These are phyloP conservation scores for Dipodascus albidus DNA, from an alignment of 805 yeast genomes.

Conservation along the genomic window DNA sequence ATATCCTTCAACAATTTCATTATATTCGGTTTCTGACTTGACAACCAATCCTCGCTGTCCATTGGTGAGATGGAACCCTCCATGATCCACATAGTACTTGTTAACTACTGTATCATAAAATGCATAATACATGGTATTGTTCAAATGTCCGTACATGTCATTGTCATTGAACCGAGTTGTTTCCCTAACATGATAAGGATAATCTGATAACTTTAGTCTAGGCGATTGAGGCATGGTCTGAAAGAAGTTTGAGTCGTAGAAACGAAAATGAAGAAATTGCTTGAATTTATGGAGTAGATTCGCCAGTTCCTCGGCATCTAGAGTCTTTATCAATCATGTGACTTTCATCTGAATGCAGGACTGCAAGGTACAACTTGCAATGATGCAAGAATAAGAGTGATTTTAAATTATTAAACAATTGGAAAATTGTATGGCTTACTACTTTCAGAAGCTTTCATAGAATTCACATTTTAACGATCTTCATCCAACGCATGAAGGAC, in stretches of 20 bases:
- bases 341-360: too few species aligned
- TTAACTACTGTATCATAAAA: constrained; percentile 14
- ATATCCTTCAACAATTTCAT: constrained; percentile 18
- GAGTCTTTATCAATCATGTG: neutral
- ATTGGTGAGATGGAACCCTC: constrained; percentile 13
- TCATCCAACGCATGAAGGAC: too few species aligned
- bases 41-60: constrained; percentile 18
- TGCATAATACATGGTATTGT: constrained; percentile 20
- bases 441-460: too few species aligned
- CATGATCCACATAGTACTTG: constrained; percentile 13
- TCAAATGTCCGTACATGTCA: constrained; percentile 21
- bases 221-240: neutral
- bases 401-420: too few species aligned
- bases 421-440: too few species aligned
- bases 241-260: neutral
- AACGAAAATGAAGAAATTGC: too few species aligned
- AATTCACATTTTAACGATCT: too few species aligned
- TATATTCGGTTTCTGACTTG: constrained; percentile 19
- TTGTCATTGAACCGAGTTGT: constrained; percentile 21
- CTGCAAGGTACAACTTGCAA: neutral
- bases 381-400: too few species aligned
- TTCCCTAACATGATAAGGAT: neutral
- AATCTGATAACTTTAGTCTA: neutral
- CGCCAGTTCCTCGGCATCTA: too few species aligned
- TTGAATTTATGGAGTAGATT: too few species aligned